Conservation (phyloP, 106 monocot genomes). For the Acanthochlamys bracteata region DNA sequence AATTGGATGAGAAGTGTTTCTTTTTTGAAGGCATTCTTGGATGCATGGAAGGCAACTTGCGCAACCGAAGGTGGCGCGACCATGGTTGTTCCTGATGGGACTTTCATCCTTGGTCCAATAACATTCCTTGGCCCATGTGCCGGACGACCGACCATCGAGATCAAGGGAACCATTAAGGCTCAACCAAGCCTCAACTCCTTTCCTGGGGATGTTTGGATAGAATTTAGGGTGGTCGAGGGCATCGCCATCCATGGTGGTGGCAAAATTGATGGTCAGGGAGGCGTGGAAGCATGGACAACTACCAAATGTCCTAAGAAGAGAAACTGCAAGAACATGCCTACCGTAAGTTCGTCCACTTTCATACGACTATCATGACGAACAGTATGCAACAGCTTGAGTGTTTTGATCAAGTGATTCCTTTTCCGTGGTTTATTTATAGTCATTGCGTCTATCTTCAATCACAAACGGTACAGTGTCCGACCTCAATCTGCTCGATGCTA, state of each 20-base stretch:
- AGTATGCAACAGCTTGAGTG: neutral
- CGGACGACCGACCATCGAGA: neutral
- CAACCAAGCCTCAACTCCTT: neutral
- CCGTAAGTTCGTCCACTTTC: constrained; percentile 1
- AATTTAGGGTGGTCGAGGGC: constrained; percentile 10
- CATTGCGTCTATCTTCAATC: constrained; percentile 13
- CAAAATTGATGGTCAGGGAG: constrained; percentile 29
- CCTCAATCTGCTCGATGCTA: constrained; percentile 19
- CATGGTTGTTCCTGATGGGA: constrained; percentile 13
- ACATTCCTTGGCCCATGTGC: constrained; percentile 23
- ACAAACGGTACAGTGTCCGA: constrained; percentile 17
- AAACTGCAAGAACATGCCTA: constrained; percentile 14
- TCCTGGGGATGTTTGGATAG: constrained; percentile 14
- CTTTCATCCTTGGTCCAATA: constrained; percentile 23
- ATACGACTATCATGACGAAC: neutral
- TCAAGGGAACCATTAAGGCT: constrained; percentile 18
- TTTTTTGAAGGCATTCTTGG: constrained; percentile 22
- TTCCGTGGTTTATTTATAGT: constrained; percentile 9
- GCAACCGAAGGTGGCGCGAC: neutral
- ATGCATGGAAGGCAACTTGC: constrained; percentile 22
- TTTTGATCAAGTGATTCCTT: neutral
- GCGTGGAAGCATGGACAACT: constrained; percentile 14
- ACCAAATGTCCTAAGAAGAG: neutral
- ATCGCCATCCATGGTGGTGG: constrained; percentile 22
- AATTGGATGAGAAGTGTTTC: neutral